Evolutionary conservation across 192 early-diverging fungal genomes (phyloP), one percentile per base, ranked within the genome.

Genomic region (Backusella luteola): DNA sequence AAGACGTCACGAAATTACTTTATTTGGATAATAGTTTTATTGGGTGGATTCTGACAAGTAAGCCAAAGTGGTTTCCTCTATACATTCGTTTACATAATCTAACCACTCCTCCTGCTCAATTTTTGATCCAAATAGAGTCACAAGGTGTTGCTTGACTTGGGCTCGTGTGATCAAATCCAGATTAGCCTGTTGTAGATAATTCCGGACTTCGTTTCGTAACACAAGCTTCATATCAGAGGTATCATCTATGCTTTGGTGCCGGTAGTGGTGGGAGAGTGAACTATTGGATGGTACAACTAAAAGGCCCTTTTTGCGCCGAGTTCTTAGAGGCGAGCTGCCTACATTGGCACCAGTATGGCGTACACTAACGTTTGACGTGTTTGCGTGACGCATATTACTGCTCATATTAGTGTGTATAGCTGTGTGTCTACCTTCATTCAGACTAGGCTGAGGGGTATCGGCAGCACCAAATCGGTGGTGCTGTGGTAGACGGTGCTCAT

Each of bases 141-240:
- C 53, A 17, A 83, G 44, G 74, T 83, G 81, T 3, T 79, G 59
- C 5, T 79, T 83, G 39, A 83, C 81, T 63, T 83, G 75, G 0
- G 77, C 70, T n/a, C 81, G 81, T 11, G 82, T 83, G 17, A 72
- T 79, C 23, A 59, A 56, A 34, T 75, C 73, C 1, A 83, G 41
- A 67, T 83, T 76, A 21, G 73, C 78, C 34, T 73, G 44, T 4
- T 69, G 68, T 11, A 83, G 52, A 71, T 77, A 83, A 17, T n/a
- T 39, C 56, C 69, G 38, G 7, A 83, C 77, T 67, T 83, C 78
- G 14, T 34, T 23, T 21, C 52, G 34, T 9, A 73, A 56, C 8
- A 36, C 34, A 36, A 34, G 17, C 9, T 35, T 73, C 17, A 38
- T 34, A 36, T 73, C 72, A 5, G 35, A n/a, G 1, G 6, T n/a